A percentile compares a stretch with the other conserved stretches of the same genome.
Evolutionary conservation across 257 asterid genomes (phyloP).

Genomic region (Solanum bukasovii): DNA sequence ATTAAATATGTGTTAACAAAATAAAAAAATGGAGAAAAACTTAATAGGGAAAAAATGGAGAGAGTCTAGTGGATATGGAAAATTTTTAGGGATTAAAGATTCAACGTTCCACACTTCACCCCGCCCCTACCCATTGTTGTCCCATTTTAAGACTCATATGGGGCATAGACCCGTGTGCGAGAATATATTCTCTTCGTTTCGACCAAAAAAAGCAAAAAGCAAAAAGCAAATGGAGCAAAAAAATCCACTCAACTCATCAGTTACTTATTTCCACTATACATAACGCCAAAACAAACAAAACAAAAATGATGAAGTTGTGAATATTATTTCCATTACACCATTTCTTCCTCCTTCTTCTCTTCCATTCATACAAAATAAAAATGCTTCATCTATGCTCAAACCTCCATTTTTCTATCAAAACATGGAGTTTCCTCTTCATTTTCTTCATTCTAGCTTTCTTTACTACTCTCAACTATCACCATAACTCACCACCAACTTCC

Average conservation of each 20-base stretch:
- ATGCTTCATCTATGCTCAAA: neutral
- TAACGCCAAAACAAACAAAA: too few species aligned
- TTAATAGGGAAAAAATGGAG: neutral
- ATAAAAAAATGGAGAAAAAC: neutral
- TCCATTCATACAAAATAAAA: neutral
- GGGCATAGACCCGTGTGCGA: neutral
- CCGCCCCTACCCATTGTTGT: neutral
- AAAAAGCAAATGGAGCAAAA: neutral
- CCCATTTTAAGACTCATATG: neutral
- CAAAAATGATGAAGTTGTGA: neutral
- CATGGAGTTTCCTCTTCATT: conserved; percentile 35
- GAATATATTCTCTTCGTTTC: neutral
- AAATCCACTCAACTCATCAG: neutral
- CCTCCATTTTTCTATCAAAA: conserved; percentile 1
- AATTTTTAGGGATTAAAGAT: too few species aligned
- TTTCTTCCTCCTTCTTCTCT: too few species aligned
- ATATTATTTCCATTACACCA: neutral
- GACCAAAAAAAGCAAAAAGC: neutral
- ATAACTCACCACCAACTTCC: neutral
- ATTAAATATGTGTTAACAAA: too few species aligned
- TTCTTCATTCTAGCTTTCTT: conserved; percentile 31
- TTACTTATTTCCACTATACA: neutral
- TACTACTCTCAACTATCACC: conserved; percentile 29
- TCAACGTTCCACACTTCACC: too few species aligned
- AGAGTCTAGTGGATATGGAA: too few species aligned